Evolutionary conservation across 2,329 filamentous ascomycete genomes (phyloP), one percentile per base, ranked within the genome.

Genomic region (Diatrype stigma): DNA sequence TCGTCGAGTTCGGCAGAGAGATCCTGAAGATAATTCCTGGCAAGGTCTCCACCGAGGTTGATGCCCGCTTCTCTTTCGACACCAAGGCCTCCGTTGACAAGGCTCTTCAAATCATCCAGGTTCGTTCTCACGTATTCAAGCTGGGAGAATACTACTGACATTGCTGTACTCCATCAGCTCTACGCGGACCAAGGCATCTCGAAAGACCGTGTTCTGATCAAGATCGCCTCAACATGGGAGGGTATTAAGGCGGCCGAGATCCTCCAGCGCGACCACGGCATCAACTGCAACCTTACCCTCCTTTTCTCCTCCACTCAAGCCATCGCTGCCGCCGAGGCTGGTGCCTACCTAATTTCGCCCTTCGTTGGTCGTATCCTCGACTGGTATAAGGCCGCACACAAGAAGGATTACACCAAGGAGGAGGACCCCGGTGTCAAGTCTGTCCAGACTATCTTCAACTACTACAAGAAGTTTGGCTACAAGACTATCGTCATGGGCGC

Each of bases 381-480:
- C 79, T 99, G 93, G 93, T 96, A 87, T 89, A 99, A 99, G 90
- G 90, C 90, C 53, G 79, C 85, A 64, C 89, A 85, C 73, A 96
- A 96, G 86, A 92, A 95, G 84, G 89, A 94, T 62, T 99, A 92
- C 85, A 68, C 80, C 71, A 83, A 90, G 73, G 78, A 89, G 74
- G 89, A 96, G 73, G 94, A 99, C 80, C 94, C 94, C 51, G 94
- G 94, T 80, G 94, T 99, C 74, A 83, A 90, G 79, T 93, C 88
- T 61, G 94, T 99, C 69, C 82, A 93, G 82, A 70, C 67, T 74
- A 99, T 99, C 80, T 99, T 87, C 86, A 94, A 99, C 85, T 99
- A 99, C 89, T 99, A 99, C 88, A 99, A 99, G 90, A 97, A 97
- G 84, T 90, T 79, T 74, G 90, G 89, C 73, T 96, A 99, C 87